Conservation (phyloP, 495 filamentous ascomycete genomes). For the Penicillium lagena region DNA sequence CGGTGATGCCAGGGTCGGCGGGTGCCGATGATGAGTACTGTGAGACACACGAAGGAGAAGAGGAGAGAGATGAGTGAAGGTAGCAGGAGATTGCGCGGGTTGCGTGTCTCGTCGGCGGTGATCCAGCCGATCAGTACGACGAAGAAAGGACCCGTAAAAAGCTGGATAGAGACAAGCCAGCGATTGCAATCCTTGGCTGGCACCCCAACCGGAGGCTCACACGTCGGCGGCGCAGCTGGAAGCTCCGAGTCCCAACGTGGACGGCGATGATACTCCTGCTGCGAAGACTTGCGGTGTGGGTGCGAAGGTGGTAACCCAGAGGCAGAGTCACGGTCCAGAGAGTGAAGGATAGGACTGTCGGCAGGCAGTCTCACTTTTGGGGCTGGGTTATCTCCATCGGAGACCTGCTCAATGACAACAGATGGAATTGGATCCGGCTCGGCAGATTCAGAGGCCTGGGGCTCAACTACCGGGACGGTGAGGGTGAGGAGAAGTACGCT, state of each 20-base stretch:
- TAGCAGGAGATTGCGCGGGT: conserved; percentile 47
- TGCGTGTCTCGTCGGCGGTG: conserved; percentile 49
- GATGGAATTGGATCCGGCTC: conserved; percentile 29
- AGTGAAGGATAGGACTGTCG: conserved; percentile 33
- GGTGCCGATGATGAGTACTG: conserved; percentile 57
- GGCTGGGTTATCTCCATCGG: conserved; percentile 13
- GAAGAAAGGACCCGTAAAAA: conserved; percentile 85
- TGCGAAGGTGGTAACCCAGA: conserved; percentile 7
- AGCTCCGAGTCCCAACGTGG: conserved; percentile 38
- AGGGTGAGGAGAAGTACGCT: conserved; percentile 87
- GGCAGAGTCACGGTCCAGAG: conserved; percentile 9
- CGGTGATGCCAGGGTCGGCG: conserved; percentile 16
- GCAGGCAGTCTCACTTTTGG: conserved; percentile 34
- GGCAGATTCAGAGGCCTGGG: conserved; percentile 43
- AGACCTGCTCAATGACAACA: conserved; percentile 27
- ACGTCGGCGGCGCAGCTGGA: conserved; percentile 19
- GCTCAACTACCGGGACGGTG: conserved; percentile 87
- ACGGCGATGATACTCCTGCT: conserved; percentile 9
- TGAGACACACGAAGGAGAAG: conserved; percentile 59
- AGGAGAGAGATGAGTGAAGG: conserved; percentile 65
- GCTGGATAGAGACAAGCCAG: conserved; percentile 80
- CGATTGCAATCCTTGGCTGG: conserved; percentile 67
- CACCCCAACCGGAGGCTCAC: conserved; percentile 6
- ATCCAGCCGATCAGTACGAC: conserved; percentile 72
- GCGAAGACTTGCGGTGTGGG: conserved; percentile 9